These are phyloP conservation scores for Zygosaccharomyces sapae DNA, from an alignment of 1,139 yeast genomes.

Conservation along the genomic window DNA sequence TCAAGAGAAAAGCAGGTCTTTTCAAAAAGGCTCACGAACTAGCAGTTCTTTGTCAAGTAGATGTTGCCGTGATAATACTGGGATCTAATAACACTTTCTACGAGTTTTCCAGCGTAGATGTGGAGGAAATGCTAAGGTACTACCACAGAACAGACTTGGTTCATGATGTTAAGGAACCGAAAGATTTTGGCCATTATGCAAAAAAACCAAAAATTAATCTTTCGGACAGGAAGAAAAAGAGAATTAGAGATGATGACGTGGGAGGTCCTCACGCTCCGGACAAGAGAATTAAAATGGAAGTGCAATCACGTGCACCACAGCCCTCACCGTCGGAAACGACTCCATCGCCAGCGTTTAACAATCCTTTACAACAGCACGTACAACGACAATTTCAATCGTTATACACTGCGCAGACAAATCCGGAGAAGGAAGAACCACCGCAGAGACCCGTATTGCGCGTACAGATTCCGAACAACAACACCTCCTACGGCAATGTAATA, in stretches of 20 bases:
- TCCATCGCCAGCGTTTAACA: conserved; percentile 11
- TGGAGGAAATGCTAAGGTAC: conserved; percentile 54
- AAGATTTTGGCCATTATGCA: conserved; percentile 46
- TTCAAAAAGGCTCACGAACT: conserved; percentile 96
- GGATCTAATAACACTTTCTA: conserved; percentile 76
- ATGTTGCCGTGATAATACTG: conserved; percentile 81
- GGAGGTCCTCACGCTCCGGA: conserved; percentile 24
- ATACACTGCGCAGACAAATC: conserved; percentile 14
- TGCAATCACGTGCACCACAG: not conserved
- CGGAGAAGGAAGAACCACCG: conserved; percentile 8
- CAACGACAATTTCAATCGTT: conserved; percentile 27
- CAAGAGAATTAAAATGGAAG: conserved; percentile 2
- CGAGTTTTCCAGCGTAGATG: conserved; percentile 74
- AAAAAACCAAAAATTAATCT: conserved; percentile 29
- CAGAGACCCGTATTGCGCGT: conserved; percentile 27
- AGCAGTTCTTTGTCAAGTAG: conserved; percentile 88
- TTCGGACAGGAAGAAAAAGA: conserved; percentile 28
- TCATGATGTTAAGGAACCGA: conserved; percentile 60
- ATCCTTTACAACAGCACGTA: conserved; percentile 27
- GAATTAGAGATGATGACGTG: conserved; percentile 14
- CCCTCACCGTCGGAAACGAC: conserved; percentile 5
- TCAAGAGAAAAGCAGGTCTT: conserved; percentile 89
- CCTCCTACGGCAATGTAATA: conserved; percentile 12
- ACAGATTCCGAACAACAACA: conserved; percentile 22
- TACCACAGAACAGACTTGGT: conserved; percentile 43